A percentile compares a stretch with the other conserved stretches of the same genome.
Conservation (phyloP, 306 rosid species). For the peach (Prunus persica) region DNA sequence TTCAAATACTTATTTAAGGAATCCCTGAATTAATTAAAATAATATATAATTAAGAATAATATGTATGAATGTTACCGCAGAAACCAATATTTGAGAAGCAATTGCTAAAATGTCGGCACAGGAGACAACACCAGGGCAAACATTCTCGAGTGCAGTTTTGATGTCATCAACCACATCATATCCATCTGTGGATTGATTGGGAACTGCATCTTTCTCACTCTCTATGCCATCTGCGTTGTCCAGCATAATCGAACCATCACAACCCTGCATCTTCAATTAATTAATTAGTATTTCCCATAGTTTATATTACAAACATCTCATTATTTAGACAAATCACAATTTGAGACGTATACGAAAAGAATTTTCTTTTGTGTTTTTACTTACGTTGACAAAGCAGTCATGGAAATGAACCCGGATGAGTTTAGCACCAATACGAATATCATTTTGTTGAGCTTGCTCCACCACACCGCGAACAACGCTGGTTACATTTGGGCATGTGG, state of each 20-base stretch:
- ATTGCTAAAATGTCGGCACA: constrained; percentile 52
- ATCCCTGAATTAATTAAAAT: too few relatives aligned
- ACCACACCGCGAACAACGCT: constrained; percentile 26
- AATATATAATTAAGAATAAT: neutral
- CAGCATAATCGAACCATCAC: constrained; percentile 47
- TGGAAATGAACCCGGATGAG: constrained; percentile 42
- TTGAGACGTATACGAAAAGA: accelerated
- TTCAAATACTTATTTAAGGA: too few relatives aligned
- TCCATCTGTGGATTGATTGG: constrained; percentile 21
- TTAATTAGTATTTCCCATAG: too few relatives aligned
- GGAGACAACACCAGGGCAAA: constrained; percentile 47
- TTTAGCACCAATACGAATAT: constrained; percentile 27
- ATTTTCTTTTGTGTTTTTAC: neutral
- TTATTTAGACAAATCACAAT: neutral
- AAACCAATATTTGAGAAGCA: constrained; percentile 25
- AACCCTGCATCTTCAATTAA: constrained; percentile 28
- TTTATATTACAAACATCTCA: neutral
- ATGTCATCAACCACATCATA: constrained; percentile 36
- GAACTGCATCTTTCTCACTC: constrained; percentile 23
- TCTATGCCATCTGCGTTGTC: constrained; percentile 26
- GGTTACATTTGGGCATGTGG: constrained; percentile 26
- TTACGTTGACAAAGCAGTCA: constrained; percentile 33
- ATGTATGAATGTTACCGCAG: constrained; percentile 21
- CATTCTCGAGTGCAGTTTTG: constrained; percentile 42
- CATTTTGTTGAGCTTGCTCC: constrained; percentile 17